Conservation (phyloP, 768 basidiomycete genomes). For the Goffeauzyma gilvescens region DNA sequence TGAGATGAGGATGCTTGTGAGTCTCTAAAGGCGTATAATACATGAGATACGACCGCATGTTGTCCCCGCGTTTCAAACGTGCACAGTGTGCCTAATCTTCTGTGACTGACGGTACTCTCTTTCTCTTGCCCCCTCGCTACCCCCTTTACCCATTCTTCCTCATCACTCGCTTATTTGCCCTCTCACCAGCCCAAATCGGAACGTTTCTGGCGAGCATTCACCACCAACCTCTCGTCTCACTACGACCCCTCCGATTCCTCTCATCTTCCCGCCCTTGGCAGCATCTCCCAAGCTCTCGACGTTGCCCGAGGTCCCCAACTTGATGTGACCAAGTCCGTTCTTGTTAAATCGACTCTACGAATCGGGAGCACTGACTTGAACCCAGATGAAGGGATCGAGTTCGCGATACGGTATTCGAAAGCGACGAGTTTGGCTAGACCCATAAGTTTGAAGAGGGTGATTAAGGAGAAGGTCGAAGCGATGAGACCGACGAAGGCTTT, state of each 20-base stretch:
- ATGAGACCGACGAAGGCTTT: slow-evolving; percentile 29
- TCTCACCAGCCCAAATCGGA: slow-evolving; percentile 50
- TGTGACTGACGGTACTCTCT: too few species aligned
- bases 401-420: slow-evolving; percentile 59
- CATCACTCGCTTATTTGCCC: background rate
- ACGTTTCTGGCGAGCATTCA: slow-evolving; percentile 41
- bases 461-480: slow-evolving; percentile 12
- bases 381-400: slow-evolving; percentile 52
- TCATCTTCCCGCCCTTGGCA: slow-evolving; percentile 21
- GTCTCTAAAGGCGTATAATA: slow-evolving; percentile 2
- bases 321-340: slow-evolving; percentile 48
- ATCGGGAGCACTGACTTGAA: slow-evolving; percentile 56
- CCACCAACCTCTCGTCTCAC: slow-evolving; percentile 15
- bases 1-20: slow-evolving; percentile 36
- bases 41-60: too few species aligned
- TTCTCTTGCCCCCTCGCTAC: background rate
- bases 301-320: slow-evolving; percentile 34
- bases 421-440: slow-evolving; percentile 53
- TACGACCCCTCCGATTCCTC: slow-evolving; percentile 16
- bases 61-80: too few species aligned
- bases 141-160: too few species aligned
- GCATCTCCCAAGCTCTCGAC: slow-evolving; percentile 44
- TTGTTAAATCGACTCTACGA: slow-evolving; percentile 47
- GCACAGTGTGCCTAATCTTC: too few species aligned
- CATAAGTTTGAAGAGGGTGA: slow-evolving; percentile 53